Evolutionary conservation across 208 protist genomes (phyloP).

Genomic region (Trypanosoma conorhini): DNA sequence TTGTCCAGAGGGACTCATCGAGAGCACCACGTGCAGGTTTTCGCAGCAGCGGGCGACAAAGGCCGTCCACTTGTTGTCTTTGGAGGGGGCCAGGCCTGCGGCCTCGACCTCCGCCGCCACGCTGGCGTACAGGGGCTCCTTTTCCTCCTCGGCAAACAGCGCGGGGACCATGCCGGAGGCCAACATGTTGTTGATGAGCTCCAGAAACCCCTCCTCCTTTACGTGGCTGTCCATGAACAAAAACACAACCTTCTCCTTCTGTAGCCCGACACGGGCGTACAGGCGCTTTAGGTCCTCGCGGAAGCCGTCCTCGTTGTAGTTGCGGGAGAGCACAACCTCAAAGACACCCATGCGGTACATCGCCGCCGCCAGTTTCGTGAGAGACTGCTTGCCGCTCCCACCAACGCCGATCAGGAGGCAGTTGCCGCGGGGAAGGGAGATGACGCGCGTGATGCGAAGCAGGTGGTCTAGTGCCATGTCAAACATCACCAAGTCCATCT

Average conservation of each 20-base stretch:
- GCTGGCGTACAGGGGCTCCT: slow-evolving; percentile 93
- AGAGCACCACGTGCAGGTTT: slow-evolving; percentile 98
- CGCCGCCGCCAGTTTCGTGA: slow-evolving; percentile 95
- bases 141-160: slow-evolving; percentile 98
- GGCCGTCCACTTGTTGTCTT: slow-evolving; percentile 97
- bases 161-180: slow-evolving; percentile 98
- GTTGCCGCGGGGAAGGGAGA: slow-evolving; percentile 96
- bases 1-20: slow-evolving; percentile 98
- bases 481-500: slow-evolving; percentile 98
- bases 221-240: slow-evolving; percentile 99
- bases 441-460: slow-evolving; percentile 95
- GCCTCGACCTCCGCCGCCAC: slow-evolving; percentile 92
- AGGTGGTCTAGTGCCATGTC: slow-evolving; percentile 99
- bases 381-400: slow-evolving; percentile 97
- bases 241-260: slow-evolving; percentile 95
- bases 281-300: slow-evolving; percentile 98
- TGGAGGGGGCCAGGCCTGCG: slow-evolving; percentile 86
- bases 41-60: slow-evolving; percentile 98
- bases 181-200: slow-evolving; percentile 99
- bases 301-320: slow-evolving; percentile 97
- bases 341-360: slow-evolving; percentile 96
- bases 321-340: slow-evolving; percentile 97
- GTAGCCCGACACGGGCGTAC: slow-evolving; percentile 93
- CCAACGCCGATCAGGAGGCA: slow-evolving; percentile 98
- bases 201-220: slow-evolving; percentile 98